Conservation (phyloP, 257 asterid genomes). For the Solanum pennellii region DNA sequence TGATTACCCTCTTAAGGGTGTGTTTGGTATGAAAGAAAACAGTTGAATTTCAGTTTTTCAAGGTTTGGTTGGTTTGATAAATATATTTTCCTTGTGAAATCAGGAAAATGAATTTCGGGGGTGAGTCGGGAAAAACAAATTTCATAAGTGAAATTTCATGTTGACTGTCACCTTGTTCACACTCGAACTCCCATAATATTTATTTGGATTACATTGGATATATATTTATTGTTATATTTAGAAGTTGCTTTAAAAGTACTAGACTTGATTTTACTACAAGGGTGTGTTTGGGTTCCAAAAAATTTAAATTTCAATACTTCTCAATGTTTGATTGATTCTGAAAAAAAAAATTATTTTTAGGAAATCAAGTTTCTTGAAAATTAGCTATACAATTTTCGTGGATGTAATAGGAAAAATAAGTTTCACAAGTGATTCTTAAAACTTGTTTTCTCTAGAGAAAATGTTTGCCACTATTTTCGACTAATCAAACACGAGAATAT, state of each 20-base stretch:
- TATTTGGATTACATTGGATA: no score
- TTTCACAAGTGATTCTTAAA: not conserved
- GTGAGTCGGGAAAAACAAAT: not conserved
- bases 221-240: not conserved
- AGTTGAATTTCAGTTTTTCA: not conserved
- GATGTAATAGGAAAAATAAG: not conserved
- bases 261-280: not conserved
- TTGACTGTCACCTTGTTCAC: not conserved
- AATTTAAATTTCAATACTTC: not conserved
- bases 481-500: not conserved
- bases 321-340: not conserved
- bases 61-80: not conserved
- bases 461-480: no score
- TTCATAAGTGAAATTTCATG: not conserved
- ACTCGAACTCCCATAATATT: no score
- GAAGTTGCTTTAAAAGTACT: not conserved
- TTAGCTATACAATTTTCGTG: not conserved
- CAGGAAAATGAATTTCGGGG: not conserved
- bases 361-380: not conserved
- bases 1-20: not conserved
- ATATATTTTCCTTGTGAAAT: fast-evolving
- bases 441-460: not conserved
- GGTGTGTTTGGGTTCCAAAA: not conserved
- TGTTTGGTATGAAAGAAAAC: not conserved
- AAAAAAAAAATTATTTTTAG: not conserved